A percentile compares a stretch with the other conserved stretches of the same genome.
phyloP scores from a whole-genome alignment of 257 asterid genomes.

The Rubia yunnanensis region DNA sequence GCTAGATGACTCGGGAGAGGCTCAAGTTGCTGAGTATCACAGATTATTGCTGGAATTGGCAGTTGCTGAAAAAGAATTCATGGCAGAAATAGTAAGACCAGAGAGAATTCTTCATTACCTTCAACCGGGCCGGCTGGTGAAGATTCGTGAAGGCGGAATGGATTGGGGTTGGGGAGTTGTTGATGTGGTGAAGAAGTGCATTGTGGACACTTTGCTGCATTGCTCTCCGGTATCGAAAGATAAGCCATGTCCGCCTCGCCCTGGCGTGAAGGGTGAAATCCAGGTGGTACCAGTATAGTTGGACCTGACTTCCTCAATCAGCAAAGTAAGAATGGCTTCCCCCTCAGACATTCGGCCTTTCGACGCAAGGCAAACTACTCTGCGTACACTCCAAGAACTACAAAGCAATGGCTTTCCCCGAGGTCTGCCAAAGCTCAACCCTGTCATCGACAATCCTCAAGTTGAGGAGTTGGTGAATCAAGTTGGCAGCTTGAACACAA shows the following conservation, averaged over 20 bases:
- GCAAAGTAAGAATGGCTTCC: constrained; percentile 72
- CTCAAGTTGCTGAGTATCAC: constrained; percentile 86
- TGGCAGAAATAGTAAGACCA: constrained; percentile 82
- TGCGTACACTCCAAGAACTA: constrained; percentile 78
- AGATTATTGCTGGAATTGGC: constrained; percentile 69
- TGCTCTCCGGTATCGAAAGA: constrained; percentile 68
- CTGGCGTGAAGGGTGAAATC: constrained; percentile 97
- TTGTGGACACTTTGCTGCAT: constrained; percentile 82
- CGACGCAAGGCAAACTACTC: constrained; percentile 80
- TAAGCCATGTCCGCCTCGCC: constrained; percentile 81
- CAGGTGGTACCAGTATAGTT: constrained; percentile 98
- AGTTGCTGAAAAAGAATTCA: constrained; percentile 71
- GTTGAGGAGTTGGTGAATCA: constrained; percentile 60
- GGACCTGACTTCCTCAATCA: constrained; percentile 78
- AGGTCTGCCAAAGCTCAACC: constrained; percentile 91
- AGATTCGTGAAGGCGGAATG: constrained; percentile 86
- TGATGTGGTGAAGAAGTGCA: constrained; percentile 80
- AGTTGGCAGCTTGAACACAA: constrained; percentile 77
- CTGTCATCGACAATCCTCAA: constrained; percentile 71
- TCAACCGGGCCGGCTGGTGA: constrained; percentile 94
- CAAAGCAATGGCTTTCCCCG: constrained; percentile 77
- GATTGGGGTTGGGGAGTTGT: constrained; percentile 99
- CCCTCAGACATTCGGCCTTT: constrained; percentile 89
- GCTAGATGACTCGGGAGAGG: constrained; percentile 95
- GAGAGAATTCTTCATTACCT: constrained; percentile 83